These are phyloP conservation scores for Penicillium vulpinum DNA, from an alignment of 2,329 filamentous ascomycete genomes.

Conservation along the genomic window DNA sequence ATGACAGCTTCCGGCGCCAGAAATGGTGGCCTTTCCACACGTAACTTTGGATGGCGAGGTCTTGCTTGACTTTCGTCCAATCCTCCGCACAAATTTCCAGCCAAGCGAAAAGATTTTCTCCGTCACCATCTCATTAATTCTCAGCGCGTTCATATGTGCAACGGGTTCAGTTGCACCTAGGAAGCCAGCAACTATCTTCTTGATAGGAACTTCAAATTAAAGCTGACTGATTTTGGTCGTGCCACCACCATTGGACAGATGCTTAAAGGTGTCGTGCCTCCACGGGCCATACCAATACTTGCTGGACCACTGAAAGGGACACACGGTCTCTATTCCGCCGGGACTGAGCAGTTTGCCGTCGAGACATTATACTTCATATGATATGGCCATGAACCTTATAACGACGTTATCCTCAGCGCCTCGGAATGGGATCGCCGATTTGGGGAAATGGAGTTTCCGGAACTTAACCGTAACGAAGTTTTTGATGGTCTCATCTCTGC, in stretches of 20 bases:
- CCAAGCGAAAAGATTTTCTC: too few species aligned
- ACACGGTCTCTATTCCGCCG: conserved; percentile 22
- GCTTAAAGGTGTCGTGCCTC: conserved; percentile 14
- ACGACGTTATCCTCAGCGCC: conserved; percentile 2
- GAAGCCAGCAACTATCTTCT: conserved; percentile 13
- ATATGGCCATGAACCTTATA: conserved; percentile 20
- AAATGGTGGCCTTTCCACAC: too few species aligned
- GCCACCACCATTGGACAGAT: conserved; percentile 18
- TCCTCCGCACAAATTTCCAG: too few species aligned
- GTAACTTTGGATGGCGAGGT: too few species aligned
- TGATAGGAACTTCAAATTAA: conserved; percentile 12
- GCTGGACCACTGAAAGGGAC: conserved; percentile 17
- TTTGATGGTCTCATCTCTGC: conserved; percentile 19
- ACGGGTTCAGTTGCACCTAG: too few species aligned
- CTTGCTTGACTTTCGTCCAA: too few species aligned
- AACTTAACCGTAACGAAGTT: conserved; percentile 17
- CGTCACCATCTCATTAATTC: too few species aligned
- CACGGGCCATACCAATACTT: conserved; percentile 14
- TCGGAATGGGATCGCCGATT: conserved; percentile 13
- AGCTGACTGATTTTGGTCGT: conserved; percentile 9
- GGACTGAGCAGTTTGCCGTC: conserved; percentile 23
- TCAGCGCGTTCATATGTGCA: too few species aligned
- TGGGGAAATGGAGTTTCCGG: conserved; percentile 17
- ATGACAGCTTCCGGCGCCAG: too few species aligned
- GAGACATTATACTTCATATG: conserved; percentile 23